Evolutionary conservation across 495 filamentous ascomycete species (phyloP), one percentile per base, ranked within the genome.

Genomic region (Annulohypoxylon stygium): DNA sequence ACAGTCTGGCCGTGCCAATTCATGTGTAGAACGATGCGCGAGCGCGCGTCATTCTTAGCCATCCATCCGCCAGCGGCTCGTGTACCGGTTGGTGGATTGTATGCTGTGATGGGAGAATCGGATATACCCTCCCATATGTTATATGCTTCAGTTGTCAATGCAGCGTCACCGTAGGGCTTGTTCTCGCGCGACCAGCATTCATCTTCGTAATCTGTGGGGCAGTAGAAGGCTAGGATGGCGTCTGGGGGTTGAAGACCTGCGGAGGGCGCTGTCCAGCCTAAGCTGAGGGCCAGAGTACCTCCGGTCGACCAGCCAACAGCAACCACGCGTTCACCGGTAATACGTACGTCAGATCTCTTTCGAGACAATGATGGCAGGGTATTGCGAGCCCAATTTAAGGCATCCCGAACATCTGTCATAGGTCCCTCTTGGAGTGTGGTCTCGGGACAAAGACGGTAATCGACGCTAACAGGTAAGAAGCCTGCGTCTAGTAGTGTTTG

Each of bases 391-490:
- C 87, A 90, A 0, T 7, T 3, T 2, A 83, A 71, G 1, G 86
- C 87, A 62, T 86, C 82, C 36, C 76, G 57, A 14, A 82, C 80
- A 72, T 90, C 88, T 0, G 58, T 60, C 77, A 90, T 86, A 6
- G 87, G 79, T 0, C 88, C 88, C 1, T 88, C 82, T n/a, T 74
- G 2, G 0, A 89, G 64, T 11, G 12, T 81, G 1, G 80, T 66
- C 59, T 90, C 87, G 0, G 88, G 88, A 67, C 88, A 89, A 1
- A 90, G 82, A 12, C 88, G 73, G 74, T 89, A 86, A 69, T 90
- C 88, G 5, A 87, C 60, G 65, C 84, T 86, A 20, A 90, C 76
- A 5, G 88, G 86, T 0, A 90, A 68, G 61, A 88, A 81, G 3
- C 86, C 86, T 1, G 68, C 65, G 0, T 74, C 54, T 2, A 86